phyloP scores from a whole-genome alignment of 2,329 filamentous ascomycete species.

The Aspergillus udagawae region DNA sequence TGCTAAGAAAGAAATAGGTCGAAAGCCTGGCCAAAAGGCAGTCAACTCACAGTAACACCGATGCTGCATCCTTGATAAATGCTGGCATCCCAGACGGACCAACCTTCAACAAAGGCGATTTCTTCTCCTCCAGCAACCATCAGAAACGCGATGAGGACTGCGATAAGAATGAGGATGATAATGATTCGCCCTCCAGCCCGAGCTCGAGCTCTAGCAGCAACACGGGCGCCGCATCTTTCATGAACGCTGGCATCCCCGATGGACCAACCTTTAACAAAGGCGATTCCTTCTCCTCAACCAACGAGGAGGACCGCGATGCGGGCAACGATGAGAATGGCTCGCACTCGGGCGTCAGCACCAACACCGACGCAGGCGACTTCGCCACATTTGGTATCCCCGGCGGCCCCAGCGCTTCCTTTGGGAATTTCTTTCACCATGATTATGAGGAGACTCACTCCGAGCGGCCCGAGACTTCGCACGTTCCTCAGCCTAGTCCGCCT shows the following conservation, averaged over 20 bases:
- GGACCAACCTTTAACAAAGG: conserved; percentile 17
- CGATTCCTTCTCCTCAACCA: not conserved
- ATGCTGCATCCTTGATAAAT: conserved; percentile 9
- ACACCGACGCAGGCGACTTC: too few relatives aligned
- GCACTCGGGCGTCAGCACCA: too few relatives aligned
- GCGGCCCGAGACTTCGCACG: not conserved
- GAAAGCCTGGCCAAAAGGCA: conserved; percentile 3
- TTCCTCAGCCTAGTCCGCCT: conserved; percentile 7
- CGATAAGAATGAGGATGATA: not conserved
- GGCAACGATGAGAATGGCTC: not conserved
- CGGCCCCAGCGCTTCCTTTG: conserved; percentile 21
- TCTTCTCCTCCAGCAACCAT: not conserved
- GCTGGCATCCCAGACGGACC: conserved; percentile 18
- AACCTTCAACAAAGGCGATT: conserved; percentile 1
- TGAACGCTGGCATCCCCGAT: conserved; percentile 17
- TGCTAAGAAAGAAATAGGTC: conserved; percentile 5
- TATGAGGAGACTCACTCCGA: conserved; percentile 13
- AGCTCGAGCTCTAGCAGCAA: too few relatives aligned
- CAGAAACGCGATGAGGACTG: not conserved
- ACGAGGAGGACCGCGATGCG: not conserved
- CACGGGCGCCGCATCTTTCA: too few relatives aligned
- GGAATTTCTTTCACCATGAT: conserved; percentile 14
- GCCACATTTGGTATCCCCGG: conserved; percentile 17
- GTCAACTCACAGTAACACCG: conserved; percentile 5
- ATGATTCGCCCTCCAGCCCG: not conserved